Evolutionary conservation across 2,329 filamentous ascomycete genomes (phyloP), one percentile per base, ranked within the genome.

Genomic region (Trichoderma gracile): DNA sequence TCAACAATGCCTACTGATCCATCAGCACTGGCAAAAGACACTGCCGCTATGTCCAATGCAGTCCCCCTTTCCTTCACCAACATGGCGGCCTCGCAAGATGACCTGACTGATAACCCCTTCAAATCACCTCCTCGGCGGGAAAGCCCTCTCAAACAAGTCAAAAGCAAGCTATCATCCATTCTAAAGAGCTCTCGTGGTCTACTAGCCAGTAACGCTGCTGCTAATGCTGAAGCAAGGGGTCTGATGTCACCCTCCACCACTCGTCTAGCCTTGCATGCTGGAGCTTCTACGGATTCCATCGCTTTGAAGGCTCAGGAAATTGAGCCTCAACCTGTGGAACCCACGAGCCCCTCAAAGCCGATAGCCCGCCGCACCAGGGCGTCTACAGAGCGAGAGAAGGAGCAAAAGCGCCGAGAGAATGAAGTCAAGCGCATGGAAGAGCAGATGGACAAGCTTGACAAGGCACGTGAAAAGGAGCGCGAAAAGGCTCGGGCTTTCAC

Each of bases 131-230:
- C 83, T 5, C 78, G 85, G 62, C 81, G 83, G 8, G 93, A 96
- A 69, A 94, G 90, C 65, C 92, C 92, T 5, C 77, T 97, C 65
- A 97, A 93, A 76, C 92, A 95, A 58, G 93, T 95, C 30, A 98
- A 97, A 79, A 92, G 91, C 72, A 96, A 93, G 74, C 82, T 98
- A 54, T 96, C 94, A 53, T 96, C 93, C 10, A 93, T 97, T 66
- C 81, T 97, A 70, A 93, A 93, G 77, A 91, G 89, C 63, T 95
- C 93, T 4, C 94, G 91, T 75, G 91, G 89, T 15, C 85, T 97
- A 55, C 89, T 97, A 67, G 92, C 89, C 19, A 96, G 90, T 69
- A 94, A 86, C 69, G 86, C 86, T 0, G 92, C 89, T 19, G 96
- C 90, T 69, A 94, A 86, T 69, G 86, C 85, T 0, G 86, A 89